Base-by-base conservation (phyloP, 1,284 basidiomycete species). In the Cutaneotrichosporon sp. region DNA sequence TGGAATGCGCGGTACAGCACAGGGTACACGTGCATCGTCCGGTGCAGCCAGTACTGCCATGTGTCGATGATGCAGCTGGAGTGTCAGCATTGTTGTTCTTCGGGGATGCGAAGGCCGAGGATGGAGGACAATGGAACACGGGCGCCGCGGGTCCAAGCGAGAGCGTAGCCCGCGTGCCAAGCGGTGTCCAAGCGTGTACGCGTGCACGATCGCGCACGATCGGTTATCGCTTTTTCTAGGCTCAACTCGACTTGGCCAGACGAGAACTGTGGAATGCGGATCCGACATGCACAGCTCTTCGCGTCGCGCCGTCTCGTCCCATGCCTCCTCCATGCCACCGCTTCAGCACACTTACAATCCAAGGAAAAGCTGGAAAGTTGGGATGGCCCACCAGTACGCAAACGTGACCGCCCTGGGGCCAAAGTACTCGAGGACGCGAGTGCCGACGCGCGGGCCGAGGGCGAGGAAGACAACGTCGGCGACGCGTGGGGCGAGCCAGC, bases 11-110 rank as follows among this genome's bases (percentile, higher is more conserved):
- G 88, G 79, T 97, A 99, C 34, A 98, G 80, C 72, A 82, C 94
- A 55, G 86, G 88, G 78, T 90, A 92, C 66, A 82, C 78, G 78
- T 98, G 94, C 84, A 97, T 90, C 38, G 79, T 77, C 44, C 96
- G 89, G 73, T 99, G 94, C 37, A 91, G 80, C 76, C 90, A 90
- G 76, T 98, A 99, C 76, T 99, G 92, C 92, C 92, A 97, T 33
- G 93, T 92, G 76, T 99, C 94, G 68, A 98, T 87, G 58, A 94
- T 73, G 73, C 96, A 88, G 78, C 92, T 97, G 60, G 7, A 30
- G 15, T 34, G 54, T 61, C 10, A 64, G 59, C 52, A 36, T 2
- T 21, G 14, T 17, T 35, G 9, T 21, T n/a, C 26, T 30, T 30
- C 26, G 7, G 10, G 15, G 18, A 14, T 14, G 14, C 40, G 21